Evolutionary conservation across 2,329 filamentous ascomycete genomes (phyloP), one percentile per base, ranked within the genome.

Genomic region (Microcyclospora tardicrescens): DNA sequence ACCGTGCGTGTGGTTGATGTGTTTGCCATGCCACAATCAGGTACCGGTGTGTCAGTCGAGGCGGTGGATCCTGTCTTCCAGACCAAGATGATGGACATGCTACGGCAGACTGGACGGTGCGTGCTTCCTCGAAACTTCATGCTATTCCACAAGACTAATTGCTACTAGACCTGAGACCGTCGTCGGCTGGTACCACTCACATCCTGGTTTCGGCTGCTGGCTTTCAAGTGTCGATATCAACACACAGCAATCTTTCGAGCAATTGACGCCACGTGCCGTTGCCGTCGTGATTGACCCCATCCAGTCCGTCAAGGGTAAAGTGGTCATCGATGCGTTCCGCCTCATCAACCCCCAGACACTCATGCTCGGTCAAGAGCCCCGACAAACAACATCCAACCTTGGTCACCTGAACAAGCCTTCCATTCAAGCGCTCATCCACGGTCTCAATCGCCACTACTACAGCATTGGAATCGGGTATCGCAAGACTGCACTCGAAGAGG

Each of bases 11-110:
- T 98, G 11, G 89, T 96, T 50, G 91, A 98, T 64, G 91, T 98
- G 19, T 98, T 98, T 64, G 91, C 91, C 43, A 98, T 98, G 91
- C 91, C 91, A 14, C 91, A 98, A 62, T 95, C 87, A 53, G 91
- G 91, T 66, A 98, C 91, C 1, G 91, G 91, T 52, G 91, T 98
- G 52, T 94, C 85, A 64, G 91, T 98, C 55, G 91, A 98, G 66
- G 93, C 91, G 37, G 91, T 98, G 47, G 91, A 98, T 61, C 86
- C 87, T 9, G 91, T 98, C 28, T 98, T 98, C 64, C 91, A 98
- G 69, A 95, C 86, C 57, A 98, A 95, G 73, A 98, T 98, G 91
- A 98, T 98, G 91, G 91, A 98, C 61, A 96, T 98, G 91, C 71
- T 98, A 61, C 75, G 84, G 57, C 91, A 98, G 71, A 98, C 91